Conservation (phyloP, 257 asterid species). For the Linaria vulgaris region DNA sequence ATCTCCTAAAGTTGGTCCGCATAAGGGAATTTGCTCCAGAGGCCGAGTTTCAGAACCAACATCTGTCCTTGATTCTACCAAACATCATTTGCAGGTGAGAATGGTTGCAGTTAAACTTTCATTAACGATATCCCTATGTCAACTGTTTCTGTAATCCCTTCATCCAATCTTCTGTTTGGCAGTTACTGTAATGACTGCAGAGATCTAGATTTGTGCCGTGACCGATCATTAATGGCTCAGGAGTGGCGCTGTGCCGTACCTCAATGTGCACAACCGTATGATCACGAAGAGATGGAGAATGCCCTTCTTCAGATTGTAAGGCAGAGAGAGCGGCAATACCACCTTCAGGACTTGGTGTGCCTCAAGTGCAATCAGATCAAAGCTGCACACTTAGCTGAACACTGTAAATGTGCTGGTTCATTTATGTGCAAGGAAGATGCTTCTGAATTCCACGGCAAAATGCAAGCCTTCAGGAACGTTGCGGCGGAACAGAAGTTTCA, state of each 20-base stretch:
- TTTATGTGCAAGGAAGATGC: slow-evolving; percentile 72
- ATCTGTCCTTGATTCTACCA: slow-evolving; percentile 61
- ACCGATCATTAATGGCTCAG: slow-evolving; percentile 50
- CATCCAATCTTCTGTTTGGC: slow-evolving; percentile 27
- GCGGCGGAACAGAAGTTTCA: slow-evolving; percentile 74
- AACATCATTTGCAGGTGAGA: slow-evolving; percentile 91
- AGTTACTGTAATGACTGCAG: slow-evolving; percentile 95
- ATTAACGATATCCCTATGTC: neutral
- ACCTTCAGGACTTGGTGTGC: slow-evolving; percentile 90
- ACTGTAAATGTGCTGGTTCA: slow-evolving; percentile 85
- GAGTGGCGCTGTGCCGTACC: slow-evolving; percentile 84
- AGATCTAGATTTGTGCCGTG: slow-evolving; percentile 82
- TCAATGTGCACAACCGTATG: slow-evolving; percentile 87
- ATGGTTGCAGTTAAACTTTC: neutral
- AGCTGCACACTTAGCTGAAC: slow-evolving; percentile 81
- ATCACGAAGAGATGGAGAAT: slow-evolving; percentile 78
- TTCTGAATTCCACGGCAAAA: slow-evolving; percentile 58
- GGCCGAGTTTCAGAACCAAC: slow-evolving; percentile 63
- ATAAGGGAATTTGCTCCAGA: slow-evolving; percentile 94
- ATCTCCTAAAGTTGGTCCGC: slow-evolving; percentile 75
- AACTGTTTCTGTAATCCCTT: neutral
- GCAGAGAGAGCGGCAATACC: slow-evolving; percentile 86
- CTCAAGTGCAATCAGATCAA: slow-evolving; percentile 81
- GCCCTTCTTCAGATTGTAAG: slow-evolving; percentile 77
- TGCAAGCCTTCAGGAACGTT: slow-evolving; percentile 59